Percentiles rank a stretch among this genome's conserved stretches.
phyloP scores from a whole-genome alignment of 305 asterid species.

The Solanum hybrid region DNA sequence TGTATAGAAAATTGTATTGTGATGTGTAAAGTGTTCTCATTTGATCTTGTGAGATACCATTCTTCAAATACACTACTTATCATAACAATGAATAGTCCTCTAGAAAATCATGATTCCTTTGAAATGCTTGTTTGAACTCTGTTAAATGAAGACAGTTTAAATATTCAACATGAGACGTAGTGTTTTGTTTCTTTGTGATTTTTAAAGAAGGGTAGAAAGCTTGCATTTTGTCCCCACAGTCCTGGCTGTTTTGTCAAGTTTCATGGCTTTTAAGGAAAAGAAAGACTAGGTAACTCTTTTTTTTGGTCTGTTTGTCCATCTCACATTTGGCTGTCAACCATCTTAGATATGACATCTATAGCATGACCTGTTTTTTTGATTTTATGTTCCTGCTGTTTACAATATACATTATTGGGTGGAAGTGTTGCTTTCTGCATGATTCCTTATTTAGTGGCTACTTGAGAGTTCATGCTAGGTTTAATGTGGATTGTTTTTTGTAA shows the following conservation, averaged over 20 bases:
- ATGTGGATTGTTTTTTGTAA: background rate
- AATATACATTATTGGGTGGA: background rate
- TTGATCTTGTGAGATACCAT: background rate
- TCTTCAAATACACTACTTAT: background rate
- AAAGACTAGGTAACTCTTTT: background rate
- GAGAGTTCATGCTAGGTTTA: background rate
- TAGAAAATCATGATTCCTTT: background rate
- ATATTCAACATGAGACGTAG: background rate
- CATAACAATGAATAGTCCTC: background rate
- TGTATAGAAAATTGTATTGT: background rate
- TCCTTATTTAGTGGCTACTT: background rate
- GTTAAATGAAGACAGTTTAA: background rate
- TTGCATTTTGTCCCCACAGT: background rate
- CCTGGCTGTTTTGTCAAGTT: background rate
- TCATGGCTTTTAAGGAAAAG: background rate
- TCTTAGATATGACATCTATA: background rate
- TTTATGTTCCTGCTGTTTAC: background rate
- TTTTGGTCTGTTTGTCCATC: background rate
- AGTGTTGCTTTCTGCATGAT: background rate
- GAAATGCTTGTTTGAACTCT: background rate
- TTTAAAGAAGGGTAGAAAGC: background rate
- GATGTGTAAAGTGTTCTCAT: background rate
- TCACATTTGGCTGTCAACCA: background rate
- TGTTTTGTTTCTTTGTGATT: background rate
- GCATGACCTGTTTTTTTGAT: constrained; percentile 11